These are phyloP conservation scores for Syzygium aromaticum DNA, from an alignment of 345 rosid species.

Conservation along the genomic window DNA sequence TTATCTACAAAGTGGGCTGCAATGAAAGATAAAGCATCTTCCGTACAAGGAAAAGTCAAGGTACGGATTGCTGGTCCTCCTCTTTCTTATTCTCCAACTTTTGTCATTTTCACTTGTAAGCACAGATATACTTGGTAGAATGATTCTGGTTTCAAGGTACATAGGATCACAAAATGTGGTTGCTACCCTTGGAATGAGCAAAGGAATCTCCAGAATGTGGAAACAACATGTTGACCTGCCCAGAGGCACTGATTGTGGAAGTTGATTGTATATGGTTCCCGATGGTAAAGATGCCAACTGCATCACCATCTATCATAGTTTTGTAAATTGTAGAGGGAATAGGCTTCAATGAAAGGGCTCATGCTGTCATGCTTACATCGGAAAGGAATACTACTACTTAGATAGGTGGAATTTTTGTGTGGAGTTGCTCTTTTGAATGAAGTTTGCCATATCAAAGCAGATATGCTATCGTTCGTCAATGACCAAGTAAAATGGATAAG, in stretches of 20 bases:
- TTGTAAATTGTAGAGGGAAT: neutral
- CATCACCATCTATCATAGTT: neutral
- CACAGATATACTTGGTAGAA: neutral
- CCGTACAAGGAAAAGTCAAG: conserved; percentile 68
- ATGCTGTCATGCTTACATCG: neutral
- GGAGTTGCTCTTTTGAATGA: neutral
- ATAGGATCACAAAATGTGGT: neutral
- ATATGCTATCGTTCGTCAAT: neutral
- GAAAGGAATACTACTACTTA: neutral
- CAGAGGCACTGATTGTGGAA: neutral
- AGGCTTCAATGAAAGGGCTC: neutral
- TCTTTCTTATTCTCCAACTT: neutral
- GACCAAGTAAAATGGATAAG: neutral
- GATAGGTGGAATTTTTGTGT: neutral
- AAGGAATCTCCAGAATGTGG: neutral
- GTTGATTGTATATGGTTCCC: neutral
- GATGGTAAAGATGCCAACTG: neutral
- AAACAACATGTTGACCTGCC: neutral
- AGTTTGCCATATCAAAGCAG: neutral
- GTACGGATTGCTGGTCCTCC: conserved; percentile 16
- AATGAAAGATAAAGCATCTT: conserved; percentile 32
- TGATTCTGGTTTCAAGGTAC: neutral
- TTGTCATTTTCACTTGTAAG: neutral
- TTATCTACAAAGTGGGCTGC: conserved; percentile 76
- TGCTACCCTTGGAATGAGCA: neutral